phyloP scores from a whole-genome alignment of 257 asterid species.

The Echites panduratus region DNA sequence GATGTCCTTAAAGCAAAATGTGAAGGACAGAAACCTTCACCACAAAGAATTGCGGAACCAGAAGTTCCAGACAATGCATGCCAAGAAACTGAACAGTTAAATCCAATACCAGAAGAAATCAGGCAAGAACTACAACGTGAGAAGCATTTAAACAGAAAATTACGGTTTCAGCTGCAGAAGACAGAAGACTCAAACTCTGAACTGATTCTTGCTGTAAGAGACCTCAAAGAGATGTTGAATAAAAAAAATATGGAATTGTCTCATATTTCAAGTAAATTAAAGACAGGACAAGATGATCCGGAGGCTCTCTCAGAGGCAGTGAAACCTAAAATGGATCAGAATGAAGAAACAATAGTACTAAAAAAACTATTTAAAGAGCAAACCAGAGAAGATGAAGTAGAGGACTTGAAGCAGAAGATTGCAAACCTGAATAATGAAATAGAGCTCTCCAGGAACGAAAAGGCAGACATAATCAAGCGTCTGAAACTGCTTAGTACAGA shows the following conservation, averaged over 20 bases:
- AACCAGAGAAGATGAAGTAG: slow-evolving; percentile 38
- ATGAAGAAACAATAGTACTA: slow-evolving; percentile 29
- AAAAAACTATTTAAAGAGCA: slow-evolving; percentile 19
- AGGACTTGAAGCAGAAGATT: slow-evolving; percentile 46
- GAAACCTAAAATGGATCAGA: slow-evolving; percentile 20
- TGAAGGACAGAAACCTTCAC: slow-evolving; percentile 47
- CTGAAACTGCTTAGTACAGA: slow-evolving; percentile 46
- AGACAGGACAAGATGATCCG: slow-evolving; percentile 36
- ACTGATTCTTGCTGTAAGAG: slow-evolving; percentile 69
- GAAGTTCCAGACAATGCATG: slow-evolving; percentile 26
- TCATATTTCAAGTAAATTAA: slow-evolving; percentile 50
- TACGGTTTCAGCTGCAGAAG: slow-evolving; percentile 59
- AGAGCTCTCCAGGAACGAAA: slow-evolving; percentile 56
- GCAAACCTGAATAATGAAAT: slow-evolving; percentile 49
- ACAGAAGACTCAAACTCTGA: slow-evolving; percentile 89
- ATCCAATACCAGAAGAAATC: slow-evolving; percentile 36
- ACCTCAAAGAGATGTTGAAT: slow-evolving; percentile 63
- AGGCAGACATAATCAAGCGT: slow-evolving; percentile 39
- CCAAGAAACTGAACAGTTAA: slow-evolving; percentile 30
- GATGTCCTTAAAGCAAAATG: slow-evolving; percentile 53
- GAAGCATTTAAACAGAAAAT: slow-evolving; percentile 51
- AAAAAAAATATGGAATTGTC: slow-evolving; percentile 59
- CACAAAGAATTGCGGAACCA: slow-evolving; percentile 23
- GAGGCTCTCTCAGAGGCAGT: slow-evolving; percentile 29
- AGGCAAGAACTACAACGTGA: slow-evolving; percentile 59